phyloP scores from a whole-genome alignment of 2,329 filamentous ascomycete genomes.

The Neopestalotiopsis sp. region DNA sequence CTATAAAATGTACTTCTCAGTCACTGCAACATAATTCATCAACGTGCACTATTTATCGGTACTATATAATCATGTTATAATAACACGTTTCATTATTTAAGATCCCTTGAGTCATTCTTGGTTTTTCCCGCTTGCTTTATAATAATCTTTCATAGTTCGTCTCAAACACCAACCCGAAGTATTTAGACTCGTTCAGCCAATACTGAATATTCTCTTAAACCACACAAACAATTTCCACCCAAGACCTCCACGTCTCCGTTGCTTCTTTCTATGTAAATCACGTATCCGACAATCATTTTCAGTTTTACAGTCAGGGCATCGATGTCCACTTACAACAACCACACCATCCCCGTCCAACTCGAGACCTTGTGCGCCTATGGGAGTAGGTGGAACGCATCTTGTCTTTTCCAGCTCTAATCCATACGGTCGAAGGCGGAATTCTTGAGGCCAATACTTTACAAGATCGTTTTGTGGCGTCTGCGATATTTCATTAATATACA shows the following conservation, averaged over 20 bases:
- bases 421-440: not conserved
- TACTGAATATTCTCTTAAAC: not conserved
- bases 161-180: no score
- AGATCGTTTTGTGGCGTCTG: not conserved
- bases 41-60: no score
- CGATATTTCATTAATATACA: not conserved
- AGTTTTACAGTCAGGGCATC: not conserved
- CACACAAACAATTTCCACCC: not conserved
- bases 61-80: no score
- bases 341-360: constrained; percentile 5
- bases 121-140: not conserved
- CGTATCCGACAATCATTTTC: not conserved
- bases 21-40: no score
- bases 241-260: not conserved
- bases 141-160: not conserved
- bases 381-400: not conserved
- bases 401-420: not conserved
- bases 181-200: not conserved
- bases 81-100: no score
- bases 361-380: not conserved
- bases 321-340: constrained; percentile 7
- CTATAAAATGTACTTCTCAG: no score
- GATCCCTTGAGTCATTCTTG: not conserved
- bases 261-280: not conserved
- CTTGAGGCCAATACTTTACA: not conserved